A percentile compares a stretch with the other conserved stretches of the same genome.
Conservation (phyloP, 768 basidiomycete genomes). For the Exidia glandulosa region DNA sequence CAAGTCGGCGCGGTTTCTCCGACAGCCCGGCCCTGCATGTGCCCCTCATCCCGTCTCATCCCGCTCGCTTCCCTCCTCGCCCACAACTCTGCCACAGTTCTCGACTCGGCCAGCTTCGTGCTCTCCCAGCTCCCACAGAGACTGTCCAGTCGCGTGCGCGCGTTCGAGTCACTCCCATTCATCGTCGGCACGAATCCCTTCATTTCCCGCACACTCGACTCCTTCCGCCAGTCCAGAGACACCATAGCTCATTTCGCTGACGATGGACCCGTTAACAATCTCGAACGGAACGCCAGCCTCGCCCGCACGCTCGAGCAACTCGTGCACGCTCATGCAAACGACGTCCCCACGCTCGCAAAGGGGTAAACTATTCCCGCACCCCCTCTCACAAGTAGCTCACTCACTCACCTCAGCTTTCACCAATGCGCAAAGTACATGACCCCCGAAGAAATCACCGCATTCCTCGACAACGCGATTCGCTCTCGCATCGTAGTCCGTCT, state of each 20-base stretch:
- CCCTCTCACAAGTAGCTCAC: not conserved
- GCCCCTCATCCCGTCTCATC: not conserved
- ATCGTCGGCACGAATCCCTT: conserved; percentile 87
- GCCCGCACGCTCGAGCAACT: conserved; percentile 55
- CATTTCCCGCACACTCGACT: conserved; percentile 56
- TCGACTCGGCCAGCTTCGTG: conserved; percentile 64
- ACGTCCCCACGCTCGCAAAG: conserved; percentile 85
- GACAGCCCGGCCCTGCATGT: not conserved
- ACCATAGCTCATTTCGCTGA: conserved; percentile 53
- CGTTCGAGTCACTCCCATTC: conserved; percentile 68
- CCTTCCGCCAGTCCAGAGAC: conserved; percentile 60
- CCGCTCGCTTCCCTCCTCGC: not conserved
- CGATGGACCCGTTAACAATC: conserved; percentile 35
- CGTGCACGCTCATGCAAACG: conserved; percentile 71
- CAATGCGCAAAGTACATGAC: conserved; percentile 80
- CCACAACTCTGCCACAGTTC: conserved; percentile 25
- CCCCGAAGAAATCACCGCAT: conserved; percentile 62
- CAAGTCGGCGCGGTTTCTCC: not conserved
- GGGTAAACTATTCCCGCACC: conserved; percentile 39
- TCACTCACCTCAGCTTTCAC: conserved; percentile 50
- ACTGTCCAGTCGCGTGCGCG: conserved; percentile 62
- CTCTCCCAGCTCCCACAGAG: conserved; percentile 68
- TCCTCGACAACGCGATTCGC: conserved; percentile 74
- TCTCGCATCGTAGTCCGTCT: conserved; percentile 80
- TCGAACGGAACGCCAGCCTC: conserved; percentile 62